Evolutionary conservation across 2,329 filamentous ascomycete species (phyloP).

Genomic region (Aspergillus brunneoviolaceus): DNA sequence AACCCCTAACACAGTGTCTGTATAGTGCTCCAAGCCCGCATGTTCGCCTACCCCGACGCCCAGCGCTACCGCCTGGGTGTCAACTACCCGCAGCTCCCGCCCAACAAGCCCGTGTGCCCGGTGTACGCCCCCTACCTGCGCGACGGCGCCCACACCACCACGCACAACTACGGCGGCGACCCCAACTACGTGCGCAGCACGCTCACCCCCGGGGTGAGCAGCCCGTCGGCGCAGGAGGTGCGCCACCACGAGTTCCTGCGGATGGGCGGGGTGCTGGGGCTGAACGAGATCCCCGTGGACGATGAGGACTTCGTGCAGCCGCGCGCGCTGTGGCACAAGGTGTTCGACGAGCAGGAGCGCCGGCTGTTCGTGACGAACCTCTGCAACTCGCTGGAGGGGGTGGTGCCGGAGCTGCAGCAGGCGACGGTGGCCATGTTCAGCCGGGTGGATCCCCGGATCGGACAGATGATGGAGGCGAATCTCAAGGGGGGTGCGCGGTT

Average conservation of each 20-base stretch:
- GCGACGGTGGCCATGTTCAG: constrained; percentile 22
- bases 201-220: constrained; percentile 21
- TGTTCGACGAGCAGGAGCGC: constrained; percentile 28
- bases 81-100: constrained; percentile 44
- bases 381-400: constrained; percentile 22
- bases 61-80: constrained; percentile 43
- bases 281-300: constrained; percentile 25
- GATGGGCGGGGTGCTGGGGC: constrained; percentile 22
- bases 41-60: constrained; percentile 62
- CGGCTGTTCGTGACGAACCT: constrained; percentile 25
- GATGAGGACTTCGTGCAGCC: constrained; percentile 35
- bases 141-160: constrained; percentile 38
- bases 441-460: constrained; percentile 23
- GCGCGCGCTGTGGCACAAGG: constrained; percentile 29
- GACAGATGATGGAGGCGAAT: constrained; percentile 18
- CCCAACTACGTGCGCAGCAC: constrained; percentile 53
- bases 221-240: constrained; percentile 19
- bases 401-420: constrained; percentile 21
- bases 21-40: constrained; percentile 57
- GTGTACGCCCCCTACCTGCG: constrained; percentile 55
- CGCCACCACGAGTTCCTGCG: constrained; percentile 24
- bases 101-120: constrained; percentile 36
- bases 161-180: constrained; percentile 59
- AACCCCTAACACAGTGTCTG: background rate
- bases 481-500: constrained; percentile 9